Conservation (phyloP, 2,329 filamentous ascomycete species). For the Pseudogymnoascus sp. region DNA sequence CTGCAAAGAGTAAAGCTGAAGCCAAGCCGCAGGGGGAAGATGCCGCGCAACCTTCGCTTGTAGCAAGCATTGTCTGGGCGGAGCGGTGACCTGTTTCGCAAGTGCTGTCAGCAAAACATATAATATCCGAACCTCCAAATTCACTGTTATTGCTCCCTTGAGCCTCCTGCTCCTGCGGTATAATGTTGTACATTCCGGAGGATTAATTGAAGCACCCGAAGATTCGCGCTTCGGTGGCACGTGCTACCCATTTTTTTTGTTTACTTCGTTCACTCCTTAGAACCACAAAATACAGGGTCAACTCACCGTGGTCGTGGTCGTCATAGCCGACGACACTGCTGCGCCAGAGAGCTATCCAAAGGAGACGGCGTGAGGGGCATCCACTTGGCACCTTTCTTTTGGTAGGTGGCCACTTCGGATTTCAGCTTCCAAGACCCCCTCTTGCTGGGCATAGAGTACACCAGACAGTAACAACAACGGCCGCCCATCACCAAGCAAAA, state of each 20-base stretch:
- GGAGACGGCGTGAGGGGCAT: not conserved
- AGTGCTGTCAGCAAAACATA: slow-evolving; percentile 5
- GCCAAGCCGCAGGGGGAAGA: slow-evolving; percentile 1
- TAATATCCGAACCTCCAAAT: not conserved
- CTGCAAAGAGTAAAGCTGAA: not conserved
- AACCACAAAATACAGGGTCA: not conserved
- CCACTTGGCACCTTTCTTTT: not conserved
- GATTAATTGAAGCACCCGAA: slow-evolving; percentile 7
- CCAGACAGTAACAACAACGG: not conserved
- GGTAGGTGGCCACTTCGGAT: not conserved
- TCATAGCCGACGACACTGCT: slow-evolving; percentile 2
- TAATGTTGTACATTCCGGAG: slow-evolving; percentile 1
- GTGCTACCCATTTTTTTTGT: slow-evolving; percentile 5
- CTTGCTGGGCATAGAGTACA: slow-evolving; percentile 2
- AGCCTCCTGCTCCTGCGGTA: not conserved
- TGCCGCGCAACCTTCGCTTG: slow-evolving; percentile 7
- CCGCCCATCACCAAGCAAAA: not conserved
- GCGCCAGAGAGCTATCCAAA: not conserved
- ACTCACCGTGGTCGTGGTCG: not conserved
- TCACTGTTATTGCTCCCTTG: slow-evolving; percentile 5
- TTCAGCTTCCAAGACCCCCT: not conserved
- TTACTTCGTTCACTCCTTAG: slow-evolving; percentile 6
- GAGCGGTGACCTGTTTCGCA: slow-evolving; percentile 6
- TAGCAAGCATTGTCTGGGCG: slow-evolving; percentile 5
- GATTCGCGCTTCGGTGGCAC: slow-evolving; percentile 7